phyloP scores from a whole-genome alignment of 345 rosid genomes.

The Lepidium sativum region DNA sequence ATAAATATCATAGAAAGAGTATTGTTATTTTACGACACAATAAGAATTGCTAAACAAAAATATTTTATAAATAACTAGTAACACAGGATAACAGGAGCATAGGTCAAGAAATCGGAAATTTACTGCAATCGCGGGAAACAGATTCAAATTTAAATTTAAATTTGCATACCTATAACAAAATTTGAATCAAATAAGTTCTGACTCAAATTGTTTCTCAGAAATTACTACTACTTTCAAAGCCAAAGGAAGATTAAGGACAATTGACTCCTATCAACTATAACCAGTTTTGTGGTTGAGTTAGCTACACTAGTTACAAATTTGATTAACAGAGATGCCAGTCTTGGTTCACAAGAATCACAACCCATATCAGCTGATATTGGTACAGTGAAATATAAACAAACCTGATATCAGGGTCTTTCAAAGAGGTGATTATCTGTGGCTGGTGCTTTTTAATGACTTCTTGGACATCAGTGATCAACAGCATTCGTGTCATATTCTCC shows the following conservation, averaged over 20 bases:
- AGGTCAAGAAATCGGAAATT: background rate
- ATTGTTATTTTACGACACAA: background rate
- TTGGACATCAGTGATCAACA: constrained; percentile 97
- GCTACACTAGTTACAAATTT: background rate
- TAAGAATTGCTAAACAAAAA: background rate
- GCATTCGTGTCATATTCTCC: constrained; percentile 99
- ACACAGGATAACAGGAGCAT: background rate
- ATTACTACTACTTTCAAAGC: background rate
- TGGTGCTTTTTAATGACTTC: constrained; percentile 96
- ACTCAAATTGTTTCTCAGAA: background rate
- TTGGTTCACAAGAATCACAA: background rate
- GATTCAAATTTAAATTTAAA: background rate
- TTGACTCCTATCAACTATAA: background rate
- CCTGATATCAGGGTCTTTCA: constrained; percentile 99
- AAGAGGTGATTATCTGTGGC: constrained; percentile 92
- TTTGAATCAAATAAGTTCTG: background rate
- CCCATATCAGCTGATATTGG: constrained; percentile 9
- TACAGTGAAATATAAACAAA: constrained; percentile 14
- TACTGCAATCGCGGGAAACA: background rate
- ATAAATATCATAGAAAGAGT: background rate
- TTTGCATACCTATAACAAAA: background rate
- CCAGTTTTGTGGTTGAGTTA: background rate
- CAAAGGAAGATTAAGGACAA: background rate
- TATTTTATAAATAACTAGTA: background rate
- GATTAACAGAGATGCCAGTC: background rate